phyloP scores from a whole-genome alignment of 2,329 filamentous ascomycete genomes.

The Pseudomassariella vexata region DNA sequence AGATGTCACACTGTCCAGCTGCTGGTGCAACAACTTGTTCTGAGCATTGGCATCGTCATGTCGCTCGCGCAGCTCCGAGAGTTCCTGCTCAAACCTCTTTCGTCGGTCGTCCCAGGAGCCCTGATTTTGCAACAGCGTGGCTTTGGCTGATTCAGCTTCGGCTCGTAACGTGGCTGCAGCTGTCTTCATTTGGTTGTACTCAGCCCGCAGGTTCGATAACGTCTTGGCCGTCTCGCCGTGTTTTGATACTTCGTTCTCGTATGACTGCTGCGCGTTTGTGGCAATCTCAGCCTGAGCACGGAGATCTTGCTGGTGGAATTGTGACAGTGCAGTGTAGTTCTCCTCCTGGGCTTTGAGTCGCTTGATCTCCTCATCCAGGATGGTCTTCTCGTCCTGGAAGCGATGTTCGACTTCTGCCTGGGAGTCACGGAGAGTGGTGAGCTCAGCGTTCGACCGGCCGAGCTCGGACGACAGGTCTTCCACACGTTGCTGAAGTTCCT shows the following conservation, averaged over 20 bases:
- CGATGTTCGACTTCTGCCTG: conserved; percentile 68
- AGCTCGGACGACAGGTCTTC: conserved; percentile 82
- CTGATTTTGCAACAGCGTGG: conserved; percentile 72
- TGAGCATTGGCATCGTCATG: conserved; percentile 82
- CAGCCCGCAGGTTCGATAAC: conserved; percentile 70
- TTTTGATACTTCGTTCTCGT: conserved; percentile 89
- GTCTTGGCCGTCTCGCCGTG: conserved; percentile 91
- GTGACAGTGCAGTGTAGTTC: conserved; percentile 70
- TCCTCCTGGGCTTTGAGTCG: conserved; percentile 81
- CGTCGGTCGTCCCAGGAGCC: conserved; percentile 82
- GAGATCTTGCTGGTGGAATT: conserved; percentile 85
- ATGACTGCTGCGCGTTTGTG: conserved; percentile 86
- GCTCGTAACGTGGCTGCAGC: conserved; percentile 69
- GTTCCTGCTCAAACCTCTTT: conserved; percentile 76
- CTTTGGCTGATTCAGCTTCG: conserved; percentile 81
- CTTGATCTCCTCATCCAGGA: conserved; percentile 71
- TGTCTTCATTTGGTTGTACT: conserved; percentile 77
- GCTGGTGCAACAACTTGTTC: conserved; percentile 84
- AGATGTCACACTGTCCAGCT: conserved; percentile 74
- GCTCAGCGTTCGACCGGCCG: conserved; percentile 71
- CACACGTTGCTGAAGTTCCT: conserved; percentile 75
- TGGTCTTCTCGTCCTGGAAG: conserved; percentile 76
- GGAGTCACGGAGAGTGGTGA: conserved; percentile 73
- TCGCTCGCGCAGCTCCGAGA: conserved; percentile 69
- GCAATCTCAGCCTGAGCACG: conserved; percentile 92